Evolutionary conservation across 257 asterid genomes (phyloP), one percentile per base, ranked within the genome.

Genomic region (Scutellaria barbata): DNA sequence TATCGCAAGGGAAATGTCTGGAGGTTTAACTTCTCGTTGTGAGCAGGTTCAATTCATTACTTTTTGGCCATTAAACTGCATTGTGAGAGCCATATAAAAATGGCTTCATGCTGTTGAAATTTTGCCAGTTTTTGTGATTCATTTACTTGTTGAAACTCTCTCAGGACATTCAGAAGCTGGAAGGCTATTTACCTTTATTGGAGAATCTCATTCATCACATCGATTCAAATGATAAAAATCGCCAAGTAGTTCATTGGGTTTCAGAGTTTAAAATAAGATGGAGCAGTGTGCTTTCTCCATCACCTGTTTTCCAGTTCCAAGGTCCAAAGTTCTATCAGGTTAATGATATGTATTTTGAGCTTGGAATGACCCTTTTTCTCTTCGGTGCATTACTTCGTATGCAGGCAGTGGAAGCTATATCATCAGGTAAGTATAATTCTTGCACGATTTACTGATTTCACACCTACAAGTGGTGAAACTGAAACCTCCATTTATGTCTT

Each of bases 1-100:
- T 63, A 80, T 82, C 72, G 95, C 95, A 2, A 83, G 92, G 75
- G 95, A 87, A 84, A 86, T 90, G 82, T 87, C 95, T 1, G 90
- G 96, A 61, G 96, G 90, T 1, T 82, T 86, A 39, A 86, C 95
- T 18, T 87, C 89, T 40, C 89, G 82, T 62, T 75, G 76, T 69
- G 84, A 81, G 56, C 87, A 76, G 90, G 94, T 87, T 42, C 45
- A 14, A 3, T 56, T 17, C n/a, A 18, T 51, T 56, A 40, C 53
- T 13, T 11, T 47, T 47, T 47, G 53, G n/a, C 53, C 53, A 13
- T 12, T 13, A 48, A 43, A 43, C 48, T 43, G 48, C 48, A 43
- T 7, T 7, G 10, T 43, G 10, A 1, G 48, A 43, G 48, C 12
- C 3, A 4, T 10, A 43, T 14, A 41, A 33, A 40, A 61, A 41